These are phyloP conservation scores for Cladophialophora psammophila DNA, from an alignment of 2,329 filamentous ascomycete genomes.

Conservation along the genomic window DNA sequence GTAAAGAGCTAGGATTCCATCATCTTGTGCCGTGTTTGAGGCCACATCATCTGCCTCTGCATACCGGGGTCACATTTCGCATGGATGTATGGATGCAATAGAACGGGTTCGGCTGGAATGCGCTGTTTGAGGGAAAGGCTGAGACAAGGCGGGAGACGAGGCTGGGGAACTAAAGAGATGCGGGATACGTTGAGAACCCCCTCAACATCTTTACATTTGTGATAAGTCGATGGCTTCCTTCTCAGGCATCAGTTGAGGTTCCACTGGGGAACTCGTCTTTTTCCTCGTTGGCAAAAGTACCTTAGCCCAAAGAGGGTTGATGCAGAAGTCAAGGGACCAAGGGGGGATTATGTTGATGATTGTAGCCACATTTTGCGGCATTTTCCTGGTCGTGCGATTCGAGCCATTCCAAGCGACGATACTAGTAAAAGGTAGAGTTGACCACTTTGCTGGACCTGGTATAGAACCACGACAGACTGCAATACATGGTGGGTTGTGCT, in stretches of 20 bases:
- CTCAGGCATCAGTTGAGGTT: neutral
- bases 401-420: neutral
- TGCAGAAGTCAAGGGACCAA: neutral
- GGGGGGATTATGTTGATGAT: neutral
- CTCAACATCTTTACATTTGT: neutral
- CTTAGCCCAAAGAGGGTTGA: neutral
- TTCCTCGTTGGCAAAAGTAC: neutral
- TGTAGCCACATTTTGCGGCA: neutral
- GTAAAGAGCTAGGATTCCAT: neutral
- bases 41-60: neutral
- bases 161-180: neutral
- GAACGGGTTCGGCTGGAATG: neutral
- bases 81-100: neutral
- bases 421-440: neutral
- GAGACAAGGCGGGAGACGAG: neutral
- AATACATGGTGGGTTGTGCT: neutral
- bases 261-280: neutral
- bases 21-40: conserved; percentile 13
- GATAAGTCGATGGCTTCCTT: neutral
- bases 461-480: neutral
- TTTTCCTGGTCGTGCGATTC: neutral
- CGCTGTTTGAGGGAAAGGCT: neutral
- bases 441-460: conserved; percentile 1
- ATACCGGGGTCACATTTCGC: conserved; percentile 8
- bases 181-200: neutral